A percentile compares a stretch with the other conserved stretches of the same genome.
Evolutionary conservation across 306 rosid genomes (phyloP).

Genomic region (Fagus sylvatica): DNA sequence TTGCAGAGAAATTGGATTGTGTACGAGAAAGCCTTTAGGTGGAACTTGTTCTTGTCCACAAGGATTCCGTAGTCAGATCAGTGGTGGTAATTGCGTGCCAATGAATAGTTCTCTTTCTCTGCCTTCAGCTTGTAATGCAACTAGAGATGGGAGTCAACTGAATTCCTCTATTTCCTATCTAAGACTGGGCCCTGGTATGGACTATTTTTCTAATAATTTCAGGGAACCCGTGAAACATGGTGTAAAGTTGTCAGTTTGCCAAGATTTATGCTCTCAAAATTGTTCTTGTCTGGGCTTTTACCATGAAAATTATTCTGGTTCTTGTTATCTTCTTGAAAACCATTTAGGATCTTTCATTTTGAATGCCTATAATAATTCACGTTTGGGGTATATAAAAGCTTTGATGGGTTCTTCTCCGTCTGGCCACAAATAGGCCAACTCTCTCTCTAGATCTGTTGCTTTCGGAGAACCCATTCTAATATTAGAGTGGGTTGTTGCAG

Average conservation of each 20-base stretch:
- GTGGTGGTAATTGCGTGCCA: conserved; percentile 54
- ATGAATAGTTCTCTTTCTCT: conserved; percentile 52
- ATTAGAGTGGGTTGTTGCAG: too few relatives aligned
- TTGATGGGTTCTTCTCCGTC: conserved; percentile 1
- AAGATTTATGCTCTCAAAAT: conserved; percentile 53
- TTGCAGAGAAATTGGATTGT: conserved; percentile 71
- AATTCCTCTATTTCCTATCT: conserved; percentile 61
- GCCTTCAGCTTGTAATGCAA: conserved; percentile 44
- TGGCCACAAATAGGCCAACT: too few relatives aligned
- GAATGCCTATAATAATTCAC: conserved; percentile 22
- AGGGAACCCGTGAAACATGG: conserved; percentile 42
- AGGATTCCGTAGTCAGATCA: conserved; percentile 42
- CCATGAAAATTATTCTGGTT: conserved; percentile 52
- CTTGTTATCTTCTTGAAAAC: conserved; percentile 61
- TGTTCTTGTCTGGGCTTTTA: conserved; percentile 83
- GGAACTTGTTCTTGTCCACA: conserved; percentile 71
- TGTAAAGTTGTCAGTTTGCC: conserved; percentile 53
- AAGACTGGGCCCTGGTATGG: conserved; percentile 49
- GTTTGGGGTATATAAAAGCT: conserved; percentile 63
- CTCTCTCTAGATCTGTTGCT: too few relatives aligned
- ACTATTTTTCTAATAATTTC: conserved; percentile 56
- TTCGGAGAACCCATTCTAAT: too few relatives aligned
- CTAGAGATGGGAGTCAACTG: conserved; percentile 8
- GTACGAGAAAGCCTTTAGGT: conserved; percentile 35
- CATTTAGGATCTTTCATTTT: conserved; percentile 61